These are phyloP conservation scores for Populus hybrid DNA, from an alignment of 441 rosid genomes.

Conservation along the genomic window DNA sequence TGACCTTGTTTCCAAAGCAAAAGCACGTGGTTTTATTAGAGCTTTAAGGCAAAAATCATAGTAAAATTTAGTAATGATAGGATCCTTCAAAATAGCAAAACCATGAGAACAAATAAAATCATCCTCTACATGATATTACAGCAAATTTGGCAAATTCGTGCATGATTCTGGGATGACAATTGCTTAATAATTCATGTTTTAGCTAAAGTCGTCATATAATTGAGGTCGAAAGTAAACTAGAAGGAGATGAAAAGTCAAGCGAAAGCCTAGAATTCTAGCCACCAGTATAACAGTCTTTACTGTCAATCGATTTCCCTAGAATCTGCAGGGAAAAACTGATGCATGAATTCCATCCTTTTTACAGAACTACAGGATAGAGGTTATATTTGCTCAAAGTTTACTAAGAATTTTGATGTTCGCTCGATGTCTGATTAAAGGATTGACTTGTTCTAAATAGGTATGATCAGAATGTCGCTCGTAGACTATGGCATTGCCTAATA, in stretches of 20 bases:
- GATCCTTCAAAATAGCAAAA: not conserved
- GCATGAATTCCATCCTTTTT: not conserved
- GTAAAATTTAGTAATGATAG: not conserved
- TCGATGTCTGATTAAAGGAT: not conserved
- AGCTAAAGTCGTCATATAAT: not conserved
- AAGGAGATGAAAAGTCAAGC: not conserved
- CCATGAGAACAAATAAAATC: not conserved
- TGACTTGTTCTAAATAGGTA: not conserved
- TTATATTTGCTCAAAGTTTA: not conserved
- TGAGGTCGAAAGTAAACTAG: not conserved
- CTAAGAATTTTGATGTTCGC: not conserved
- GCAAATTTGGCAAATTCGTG: not conserved
- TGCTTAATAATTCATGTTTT: not conserved
- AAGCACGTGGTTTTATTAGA: not conserved
- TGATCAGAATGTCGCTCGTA: slow-evolving; percentile 3
- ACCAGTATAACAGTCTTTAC: not conserved
- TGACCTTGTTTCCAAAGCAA: not conserved
- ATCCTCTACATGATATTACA: not conserved
- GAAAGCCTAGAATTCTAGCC: not conserved
- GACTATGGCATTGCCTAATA: slow-evolving; percentile 1
- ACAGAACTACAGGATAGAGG: not conserved
- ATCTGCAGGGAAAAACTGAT: not conserved
- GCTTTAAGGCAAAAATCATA: not conserved
- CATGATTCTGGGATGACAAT: not conserved
- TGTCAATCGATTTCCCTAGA: not conserved